Evolutionary conservation across 208 protist genomes (phyloP).

Genomic region (Trypanosoma vivax): DNA sequence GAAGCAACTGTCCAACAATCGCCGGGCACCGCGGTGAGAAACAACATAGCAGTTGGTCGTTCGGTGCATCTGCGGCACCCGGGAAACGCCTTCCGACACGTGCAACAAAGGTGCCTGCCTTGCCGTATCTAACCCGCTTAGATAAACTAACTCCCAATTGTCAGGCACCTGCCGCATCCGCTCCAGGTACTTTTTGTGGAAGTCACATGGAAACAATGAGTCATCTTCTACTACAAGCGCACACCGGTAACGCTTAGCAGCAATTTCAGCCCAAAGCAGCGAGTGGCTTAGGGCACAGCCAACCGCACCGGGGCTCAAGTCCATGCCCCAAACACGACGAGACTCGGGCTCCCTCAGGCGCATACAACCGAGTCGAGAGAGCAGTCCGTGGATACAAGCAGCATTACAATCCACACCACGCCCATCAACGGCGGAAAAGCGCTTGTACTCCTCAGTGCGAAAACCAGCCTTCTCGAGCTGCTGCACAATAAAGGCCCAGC

Average conservation of each 20-base stretch:
- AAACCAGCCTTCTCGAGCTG: constrained; percentile 34
- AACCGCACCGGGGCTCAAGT: constrained; percentile 63
- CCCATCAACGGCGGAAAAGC: constrained; percentile 62
- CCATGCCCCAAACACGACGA: constrained; percentile 80
- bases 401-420: constrained; percentile 7
- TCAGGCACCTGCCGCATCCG: constrained; percentile 26
- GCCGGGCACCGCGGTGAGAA: constrained; percentile 43
- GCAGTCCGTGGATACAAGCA: constrained; percentile 31
- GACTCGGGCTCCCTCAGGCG: constrained; percentile 33
- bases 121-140: constrained; percentile 79
- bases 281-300: constrained; percentile 81
- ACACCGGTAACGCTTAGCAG: constrained; percentile 19
- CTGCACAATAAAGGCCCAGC: constrained; percentile 34
- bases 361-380: constrained; percentile 46
- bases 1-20: constrained; percentile 46
- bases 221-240: constrained; percentile 56
- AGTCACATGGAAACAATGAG: constrained; percentile 31
- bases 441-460: constrained; percentile 18
- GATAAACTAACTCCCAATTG: constrained; percentile 78
- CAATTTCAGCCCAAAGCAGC: constrained; percentile 60
- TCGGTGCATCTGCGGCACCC: constrained; percentile 76
- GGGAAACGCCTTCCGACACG: constrained; percentile 38
- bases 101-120: constrained; percentile 24
- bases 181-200: constrained; percentile 26
- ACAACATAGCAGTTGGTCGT: constrained; percentile 81